A percentile compares a stretch with the other conserved stretches of the same genome.
These are phyloP conservation scores for Amphicarpaea edgeworthii DNA, from an alignment of 306 rosid genomes.

Conservation along the genomic window DNA sequence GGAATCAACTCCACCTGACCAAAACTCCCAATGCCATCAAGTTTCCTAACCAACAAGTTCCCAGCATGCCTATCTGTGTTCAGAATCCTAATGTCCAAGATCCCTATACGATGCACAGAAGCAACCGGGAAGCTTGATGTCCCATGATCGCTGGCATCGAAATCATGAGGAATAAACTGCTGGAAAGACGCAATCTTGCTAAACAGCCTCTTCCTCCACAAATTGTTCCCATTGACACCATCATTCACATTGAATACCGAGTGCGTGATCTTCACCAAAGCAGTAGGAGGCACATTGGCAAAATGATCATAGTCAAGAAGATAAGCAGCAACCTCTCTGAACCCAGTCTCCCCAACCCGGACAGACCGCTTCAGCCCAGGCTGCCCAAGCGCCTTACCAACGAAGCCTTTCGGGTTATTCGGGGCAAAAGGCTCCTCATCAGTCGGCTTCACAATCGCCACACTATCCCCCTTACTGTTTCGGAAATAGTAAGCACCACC, in stretches of 20 bases:
- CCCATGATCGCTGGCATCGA: slow-evolving; percentile 99
- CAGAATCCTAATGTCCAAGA: slow-evolving; percentile 93
- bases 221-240: slow-evolving; percentile 78
- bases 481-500: slow-evolving; percentile 97
- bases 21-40: slow-evolving; percentile 80
- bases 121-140: slow-evolving; percentile 93
- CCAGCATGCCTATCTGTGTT: slow-evolving; percentile 99
- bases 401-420: slow-evolving; percentile 94
- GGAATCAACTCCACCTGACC: slow-evolving; percentile 95
- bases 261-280: slow-evolving; percentile 94
- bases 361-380: slow-evolving; percentile 93
- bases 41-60: slow-evolving; percentile 86
- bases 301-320: slow-evolving; percentile 83
- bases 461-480: slow-evolving; percentile 74
- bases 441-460: slow-evolving; percentile 94
- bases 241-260: slow-evolving; percentile 94
- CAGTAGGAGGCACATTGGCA: slow-evolving; percentile 97
- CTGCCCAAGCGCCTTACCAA: slow-evolving; percentile 95
- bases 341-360: slow-evolving; percentile 97
- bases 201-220: slow-evolving; percentile 69
- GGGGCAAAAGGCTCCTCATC: slow-evolving; percentile 99
- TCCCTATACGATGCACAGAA: slow-evolving; percentile 95
- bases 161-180: slow-evolving; percentile 91
- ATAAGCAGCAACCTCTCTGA: slow-evolving; percentile 95
- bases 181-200: slow-evolving; percentile 97